phyloP scores from a whole-genome alignment of 371 early-diverging fungal species.

The Mucor circinelloides region DNA sequence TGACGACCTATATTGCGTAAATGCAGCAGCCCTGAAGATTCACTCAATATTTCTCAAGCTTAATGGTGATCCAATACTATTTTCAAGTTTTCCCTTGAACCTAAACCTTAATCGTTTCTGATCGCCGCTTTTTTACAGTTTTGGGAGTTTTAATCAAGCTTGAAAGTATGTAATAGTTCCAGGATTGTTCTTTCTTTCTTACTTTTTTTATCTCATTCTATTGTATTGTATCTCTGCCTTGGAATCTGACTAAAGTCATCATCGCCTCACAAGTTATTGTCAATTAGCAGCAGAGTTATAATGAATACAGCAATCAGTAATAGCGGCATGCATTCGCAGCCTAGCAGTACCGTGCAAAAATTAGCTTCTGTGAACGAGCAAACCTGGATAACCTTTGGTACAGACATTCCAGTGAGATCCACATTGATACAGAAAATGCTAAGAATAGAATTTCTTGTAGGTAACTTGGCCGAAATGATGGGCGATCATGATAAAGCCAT shows the following conservation, averaged over 20 bases:
- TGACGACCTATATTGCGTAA: not conserved
- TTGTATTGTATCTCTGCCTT: not conserved
- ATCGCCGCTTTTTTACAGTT: not conserved
- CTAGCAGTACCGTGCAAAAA: conserved; percentile 54
- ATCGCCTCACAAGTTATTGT: not conserved
- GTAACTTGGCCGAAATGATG: conserved; percentile 72
- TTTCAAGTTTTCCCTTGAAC: not conserved
- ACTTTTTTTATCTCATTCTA: not conserved
- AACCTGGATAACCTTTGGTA: conserved; percentile 76
- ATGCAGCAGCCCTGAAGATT: not conserved
- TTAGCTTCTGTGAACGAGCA: conserved; percentile 69
- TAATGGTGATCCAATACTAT: not conserved
- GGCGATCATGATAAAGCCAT: conserved; percentile 79
- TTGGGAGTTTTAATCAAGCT: not conserved
- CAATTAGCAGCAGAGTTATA: not conserved
- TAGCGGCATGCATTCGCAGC: conserved; percentile 15
- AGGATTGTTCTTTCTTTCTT: not conserved
- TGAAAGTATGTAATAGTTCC: not conserved
- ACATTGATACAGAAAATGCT: not conserved
- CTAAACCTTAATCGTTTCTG: not conserved
- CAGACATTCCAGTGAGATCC: not conserved
- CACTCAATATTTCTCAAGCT: not conserved
- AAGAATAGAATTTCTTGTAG: conserved; percentile 25
- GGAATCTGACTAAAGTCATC: not conserved
- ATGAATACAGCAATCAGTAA: not conserved